Evolutionary conservation across 306 rosid genomes (phyloP).

Genomic region (Quercus wislizeni): DNA sequence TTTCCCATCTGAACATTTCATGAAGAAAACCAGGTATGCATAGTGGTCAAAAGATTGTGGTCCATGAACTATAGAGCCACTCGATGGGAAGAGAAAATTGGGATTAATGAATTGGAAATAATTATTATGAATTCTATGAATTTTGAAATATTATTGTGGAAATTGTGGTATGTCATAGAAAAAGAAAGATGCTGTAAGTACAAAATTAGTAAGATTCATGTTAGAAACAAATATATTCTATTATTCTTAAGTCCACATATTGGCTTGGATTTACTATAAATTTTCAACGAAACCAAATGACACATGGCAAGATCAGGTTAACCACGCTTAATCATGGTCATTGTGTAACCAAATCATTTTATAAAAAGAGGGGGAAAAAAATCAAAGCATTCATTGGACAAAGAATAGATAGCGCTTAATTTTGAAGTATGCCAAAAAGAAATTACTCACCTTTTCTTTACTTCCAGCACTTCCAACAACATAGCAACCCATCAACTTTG

Average conservation of each 20-base stretch:
- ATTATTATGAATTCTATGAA: background rate
- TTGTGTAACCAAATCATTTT: background rate
- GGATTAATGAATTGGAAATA: background rate
- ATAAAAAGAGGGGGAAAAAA: background rate
- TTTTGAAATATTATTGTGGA: background rate
- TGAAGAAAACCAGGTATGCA: background rate
- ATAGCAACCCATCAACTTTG: background rate
- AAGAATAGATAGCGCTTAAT: background rate
- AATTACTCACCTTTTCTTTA: background rate
- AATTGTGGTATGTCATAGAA: too few species aligned
- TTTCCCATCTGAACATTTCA: background rate
- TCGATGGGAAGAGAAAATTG: background rate
- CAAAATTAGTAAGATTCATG: background rate
- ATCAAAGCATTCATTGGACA: background rate
- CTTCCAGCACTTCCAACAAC: slow-evolving; percentile 3
- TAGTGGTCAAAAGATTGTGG: background rate
- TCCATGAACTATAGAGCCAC: background rate
- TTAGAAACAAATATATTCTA: background rate
- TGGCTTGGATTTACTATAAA: background rate
- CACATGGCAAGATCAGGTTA: background rate
- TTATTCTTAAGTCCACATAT: background rate
- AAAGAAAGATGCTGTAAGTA: background rate
- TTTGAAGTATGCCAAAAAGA: background rate
- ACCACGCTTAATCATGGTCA: background rate
- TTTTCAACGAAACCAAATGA: background rate